Evolutionary conservation across 208 protist genomes (phyloP), one percentile per base, ranked within the genome.

Genomic region (Trypanosoma congolense): DNA sequence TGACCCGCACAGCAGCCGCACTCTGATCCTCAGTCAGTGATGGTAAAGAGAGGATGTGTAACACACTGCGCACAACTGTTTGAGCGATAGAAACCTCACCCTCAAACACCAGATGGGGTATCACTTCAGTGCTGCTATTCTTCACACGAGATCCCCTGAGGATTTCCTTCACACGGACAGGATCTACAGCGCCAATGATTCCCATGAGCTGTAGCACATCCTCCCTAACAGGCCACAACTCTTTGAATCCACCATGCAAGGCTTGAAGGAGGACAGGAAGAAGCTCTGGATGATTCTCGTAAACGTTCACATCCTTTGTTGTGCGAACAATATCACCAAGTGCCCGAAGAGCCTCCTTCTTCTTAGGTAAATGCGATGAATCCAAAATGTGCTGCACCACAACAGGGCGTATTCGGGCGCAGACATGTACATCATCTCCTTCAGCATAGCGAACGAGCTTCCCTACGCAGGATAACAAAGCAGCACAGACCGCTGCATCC

Each of bases 121-220:
- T 41, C 1, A 62, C 38, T 10, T 70, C 67, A 2, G 55, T 46
- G 18, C 31, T 46, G 30, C 19, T 56, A 50, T 70, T 64, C 41
- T 45, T 77, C 10, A 75, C 61, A 18, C 77, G 70, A 47, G 79
- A 64, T 36, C 63, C 43, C 0, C 80, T 77, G 24, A 74, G 74
- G 35, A 93, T 88, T 54, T 87, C 77, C 60, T 92, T 95, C 44
- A 89, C 80, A 18, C 65, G 69, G 33, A 87, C 70, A 21, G 89
- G 89, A 56, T 91, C 77, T 4, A 95, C 74, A 1, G 89, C 89
- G 6, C 89, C 89, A 55, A 95, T 87, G 50, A 92, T 83, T 48
- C 89, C 89, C 78, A 95, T 89, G 62, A 95, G 68, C 64, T 90
- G 80, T 30, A 95, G 67, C 38, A 93, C 84, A 62, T 95, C 89